phyloP scores from a whole-genome alignment of 805 yeast genomes.

The Saccharomycopsis malanga region DNA sequence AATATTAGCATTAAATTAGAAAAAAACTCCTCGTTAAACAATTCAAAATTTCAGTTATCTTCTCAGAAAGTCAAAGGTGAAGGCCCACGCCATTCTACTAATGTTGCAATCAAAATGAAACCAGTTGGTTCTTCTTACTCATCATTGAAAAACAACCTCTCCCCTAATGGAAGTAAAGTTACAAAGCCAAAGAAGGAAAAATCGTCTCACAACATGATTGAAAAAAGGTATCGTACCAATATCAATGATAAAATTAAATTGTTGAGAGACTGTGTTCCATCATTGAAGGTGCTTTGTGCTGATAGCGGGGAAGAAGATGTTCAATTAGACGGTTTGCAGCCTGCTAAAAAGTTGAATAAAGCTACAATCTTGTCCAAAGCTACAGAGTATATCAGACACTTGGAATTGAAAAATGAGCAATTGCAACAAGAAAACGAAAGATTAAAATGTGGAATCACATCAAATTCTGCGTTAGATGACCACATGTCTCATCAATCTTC shows the following conservation, averaged over 20 bases:
- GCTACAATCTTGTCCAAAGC: conserved; percentile 73
- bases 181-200: conserved; percentile 39
- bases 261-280: conserved; percentile 60
- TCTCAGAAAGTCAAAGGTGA: neutral
- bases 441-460: neutral
- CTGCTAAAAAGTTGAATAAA: conserved; percentile 70
- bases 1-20: neutral
- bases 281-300: conserved; percentile 44
- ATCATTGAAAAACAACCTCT: neutral
- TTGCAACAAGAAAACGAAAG: conserved; percentile 36
- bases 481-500: conserved; percentile 26
- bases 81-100: neutral
- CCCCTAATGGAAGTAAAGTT: conserved; percentile 1
- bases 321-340: conserved; percentile 65
- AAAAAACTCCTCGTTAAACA: neutral
- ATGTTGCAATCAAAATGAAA: neutral
- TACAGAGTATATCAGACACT: conserved; percentile 68
- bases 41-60: no score
- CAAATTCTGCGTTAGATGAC: conserved; percentile 17
- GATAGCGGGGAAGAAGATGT: conserved; percentile 46
- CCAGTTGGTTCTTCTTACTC: no score
- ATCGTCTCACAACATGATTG: conserved; percentile 63
- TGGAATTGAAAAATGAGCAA: conserved; percentile 52
- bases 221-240: conserved; percentile 63
- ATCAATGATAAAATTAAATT: conserved; percentile 61